Evolutionary conservation across 2,329 filamentous ascomycete species (phyloP).

Genomic region (Ceratocystis eucalypticola): DNA sequence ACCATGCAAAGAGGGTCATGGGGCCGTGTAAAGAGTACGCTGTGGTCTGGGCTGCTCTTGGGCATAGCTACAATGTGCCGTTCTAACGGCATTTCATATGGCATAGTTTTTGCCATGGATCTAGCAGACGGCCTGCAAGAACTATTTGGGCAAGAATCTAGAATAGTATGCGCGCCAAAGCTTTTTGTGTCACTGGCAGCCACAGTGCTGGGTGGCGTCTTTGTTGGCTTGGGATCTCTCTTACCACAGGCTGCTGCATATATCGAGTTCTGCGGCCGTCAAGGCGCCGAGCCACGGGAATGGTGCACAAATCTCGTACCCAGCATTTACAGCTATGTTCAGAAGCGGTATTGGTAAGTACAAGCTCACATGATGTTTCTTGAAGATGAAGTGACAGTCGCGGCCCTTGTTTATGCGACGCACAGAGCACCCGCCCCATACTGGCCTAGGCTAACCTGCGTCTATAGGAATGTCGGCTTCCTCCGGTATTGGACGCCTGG

Average conservation of each 20-base stretch:
- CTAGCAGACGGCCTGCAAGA: conserved; percentile 28
- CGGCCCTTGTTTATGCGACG: not conserved
- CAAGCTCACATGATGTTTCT: not conserved
- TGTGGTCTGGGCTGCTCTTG: conserved; percentile 55
- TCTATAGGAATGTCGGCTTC: conserved; percentile 66
- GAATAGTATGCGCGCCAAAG: not conserved
- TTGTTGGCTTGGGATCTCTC: conserved; percentile 53
- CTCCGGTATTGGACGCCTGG: conserved; percentile 79
- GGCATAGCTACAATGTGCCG: conserved; percentile 60
- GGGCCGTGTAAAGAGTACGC: conserved; percentile 28
- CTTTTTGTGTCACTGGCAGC: conserved; percentile 31
- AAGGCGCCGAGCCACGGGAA: conserved; percentile 31
- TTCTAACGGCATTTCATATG: conserved; percentile 77
- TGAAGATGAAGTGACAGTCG: not conserved
- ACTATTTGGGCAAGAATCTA: not conserved
- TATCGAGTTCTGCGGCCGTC: conserved; percentile 47
- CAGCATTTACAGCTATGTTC: conserved; percentile 85
- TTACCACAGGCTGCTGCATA: conserved; percentile 68
- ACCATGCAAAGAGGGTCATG: conserved; percentile 28
- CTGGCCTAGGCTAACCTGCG: not conserved
- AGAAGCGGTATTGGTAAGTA: conserved; percentile 74
- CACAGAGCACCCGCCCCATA: not conserved
- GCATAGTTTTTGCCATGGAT: conserved; percentile 54
- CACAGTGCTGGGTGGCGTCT: conserved; percentile 51
- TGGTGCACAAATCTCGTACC: conserved; percentile 69